Evolutionary conservation across 1,284 basidiomycete genomes (phyloP).

Genomic region (Cystobasidium slooffiae): DNA sequence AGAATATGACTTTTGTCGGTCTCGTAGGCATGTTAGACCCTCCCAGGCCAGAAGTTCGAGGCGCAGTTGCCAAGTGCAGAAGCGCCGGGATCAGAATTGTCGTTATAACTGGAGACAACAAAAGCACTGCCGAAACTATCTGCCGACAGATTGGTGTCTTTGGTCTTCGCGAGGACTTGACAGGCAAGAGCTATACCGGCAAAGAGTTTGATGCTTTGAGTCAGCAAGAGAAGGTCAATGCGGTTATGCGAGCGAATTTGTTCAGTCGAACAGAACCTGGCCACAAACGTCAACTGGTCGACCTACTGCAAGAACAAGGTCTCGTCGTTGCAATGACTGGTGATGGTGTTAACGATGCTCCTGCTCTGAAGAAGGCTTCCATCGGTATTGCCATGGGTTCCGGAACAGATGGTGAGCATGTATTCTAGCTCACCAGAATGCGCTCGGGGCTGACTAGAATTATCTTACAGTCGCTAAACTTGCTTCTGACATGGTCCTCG

Average conservation of each 20-base stretch:
- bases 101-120: slow-evolving; percentile 98
- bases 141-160: slow-evolving; percentile 96
- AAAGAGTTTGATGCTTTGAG: slow-evolving; percentile 83
- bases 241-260: slow-evolving; percentile 82
- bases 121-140: slow-evolving; percentile 96
- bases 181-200: slow-evolving; percentile 92
- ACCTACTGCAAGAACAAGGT: slow-evolving; percentile 88
- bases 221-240: slow-evolving; percentile 77
- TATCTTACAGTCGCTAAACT: slow-evolving; percentile 54
- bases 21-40: slow-evolving; percentile 98
- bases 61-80: slow-evolving; percentile 85
- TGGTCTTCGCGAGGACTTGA: slow-evolving; percentile 63
- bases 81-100: slow-evolving; percentile 94
- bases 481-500: slow-evolving; percentile 60
- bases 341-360: slow-evolving; percentile 68
- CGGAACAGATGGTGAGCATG: slow-evolving; percentile 58
- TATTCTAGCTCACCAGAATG: not conserved
- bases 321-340: slow-evolving; percentile 98
- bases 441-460: not conserved
- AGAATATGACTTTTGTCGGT: slow-evolving; percentile 88
- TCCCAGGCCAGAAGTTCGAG: slow-evolving; percentile 88
- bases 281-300: slow-evolving; percentile 94
- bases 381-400: slow-evolving; percentile 61
- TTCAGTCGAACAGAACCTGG: slow-evolving; percentile 93
- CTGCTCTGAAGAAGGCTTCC: slow-evolving; percentile 58